Percentiles rank a stretch among this genome's conserved stretches.
These are phyloP conservation scores for Dendrostoma leiphaemia DNA, from an alignment of 2,329 filamentous ascomycete species.

Conservation along the genomic window DNA sequence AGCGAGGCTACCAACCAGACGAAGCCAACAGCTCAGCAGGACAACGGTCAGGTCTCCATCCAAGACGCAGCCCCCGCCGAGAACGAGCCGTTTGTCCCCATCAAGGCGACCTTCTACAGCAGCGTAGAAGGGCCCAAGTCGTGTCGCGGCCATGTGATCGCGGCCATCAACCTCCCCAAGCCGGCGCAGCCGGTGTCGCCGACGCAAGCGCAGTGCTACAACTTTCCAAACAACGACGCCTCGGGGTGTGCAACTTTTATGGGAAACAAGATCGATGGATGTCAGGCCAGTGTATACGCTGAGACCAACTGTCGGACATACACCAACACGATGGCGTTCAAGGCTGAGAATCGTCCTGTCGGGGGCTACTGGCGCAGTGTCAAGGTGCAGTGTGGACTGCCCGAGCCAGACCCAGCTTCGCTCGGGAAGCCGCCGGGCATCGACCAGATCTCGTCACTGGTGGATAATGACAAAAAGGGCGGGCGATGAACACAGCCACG, in stretches of 20 bases:
- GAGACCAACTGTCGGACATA: constrained; percentile 33
- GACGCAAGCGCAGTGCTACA: constrained; percentile 31
- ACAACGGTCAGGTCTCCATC: constrained; percentile 33
- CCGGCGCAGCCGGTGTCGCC: constrained; percentile 23
- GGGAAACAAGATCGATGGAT: constrained; percentile 36
- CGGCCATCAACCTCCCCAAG: constrained; percentile 27
- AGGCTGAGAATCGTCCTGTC: constrained; percentile 30
- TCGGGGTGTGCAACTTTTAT: constrained; percentile 35
- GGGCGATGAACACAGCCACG: background rate
- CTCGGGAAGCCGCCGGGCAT: constrained; percentile 25
- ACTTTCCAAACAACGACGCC: constrained; percentile 25
- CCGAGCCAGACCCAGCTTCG: constrained; percentile 22
- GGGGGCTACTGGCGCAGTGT: constrained; percentile 35
- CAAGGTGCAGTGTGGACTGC: constrained; percentile 33
- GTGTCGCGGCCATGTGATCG: constrained; percentile 32
- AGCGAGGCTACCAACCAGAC: background rate
- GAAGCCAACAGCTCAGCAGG: constrained; percentile 19
- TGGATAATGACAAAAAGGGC: constrained; percentile 9
- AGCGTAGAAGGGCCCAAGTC: constrained; percentile 33
- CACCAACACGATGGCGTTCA: constrained; percentile 35
- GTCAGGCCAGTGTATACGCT: constrained; percentile 34
- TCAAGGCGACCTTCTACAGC: constrained; percentile 44
- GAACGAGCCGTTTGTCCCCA: constrained; percentile 42
- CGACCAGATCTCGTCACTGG: constrained; percentile 19
- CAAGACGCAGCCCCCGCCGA: constrained; percentile 40